These are phyloP conservation scores for Zoysia matrella DNA, from an alignment of 202 grass and related monocot genomes.

Conservation along the genomic window DNA sequence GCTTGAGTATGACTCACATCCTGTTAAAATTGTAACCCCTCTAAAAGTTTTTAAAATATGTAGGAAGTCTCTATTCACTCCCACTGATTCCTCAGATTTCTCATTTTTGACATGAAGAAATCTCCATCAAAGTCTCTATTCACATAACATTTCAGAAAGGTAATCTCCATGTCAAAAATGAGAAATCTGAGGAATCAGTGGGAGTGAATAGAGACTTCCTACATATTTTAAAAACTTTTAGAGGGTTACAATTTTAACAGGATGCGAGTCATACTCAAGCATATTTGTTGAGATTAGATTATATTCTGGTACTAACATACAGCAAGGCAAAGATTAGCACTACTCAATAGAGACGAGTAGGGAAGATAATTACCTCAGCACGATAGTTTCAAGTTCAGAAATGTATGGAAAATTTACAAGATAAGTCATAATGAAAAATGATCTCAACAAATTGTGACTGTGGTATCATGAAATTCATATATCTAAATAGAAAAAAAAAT, in stretches of 20 bases:
- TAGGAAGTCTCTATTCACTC: background rate
- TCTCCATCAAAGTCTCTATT: too few species aligned
- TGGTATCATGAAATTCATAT: background rate
- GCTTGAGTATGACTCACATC: background rate
- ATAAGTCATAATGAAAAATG: constrained; percentile 11
- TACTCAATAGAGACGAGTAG: constrained; percentile 20
- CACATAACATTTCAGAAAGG: constrained; percentile 1
- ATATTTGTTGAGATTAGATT: background rate
- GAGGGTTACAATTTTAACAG: constrained; percentile 12
- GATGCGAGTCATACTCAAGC: background rate
- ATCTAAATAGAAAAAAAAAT: background rate
- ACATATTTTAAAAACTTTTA: background rate
- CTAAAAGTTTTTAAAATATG: background rate
- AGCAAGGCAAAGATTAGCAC: constrained; percentile 8
- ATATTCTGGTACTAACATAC: background rate
- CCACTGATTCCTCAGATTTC: background rate
- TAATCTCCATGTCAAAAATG: background rate
- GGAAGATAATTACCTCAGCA: background rate
- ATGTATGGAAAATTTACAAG: background rate
- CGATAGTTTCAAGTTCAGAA: constrained; percentile 28
- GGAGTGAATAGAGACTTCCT: background rate
- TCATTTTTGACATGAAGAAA: background rate
- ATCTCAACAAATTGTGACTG: background rate
- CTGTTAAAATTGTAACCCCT: constrained; percentile 10
- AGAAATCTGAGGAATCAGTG: background rate